Percentiles rank a stretch among this genome's conserved stretches.
Evolutionary conservation across 306 rosid species (phyloP).

Genomic region (Cucurbita maxima): DNA sequence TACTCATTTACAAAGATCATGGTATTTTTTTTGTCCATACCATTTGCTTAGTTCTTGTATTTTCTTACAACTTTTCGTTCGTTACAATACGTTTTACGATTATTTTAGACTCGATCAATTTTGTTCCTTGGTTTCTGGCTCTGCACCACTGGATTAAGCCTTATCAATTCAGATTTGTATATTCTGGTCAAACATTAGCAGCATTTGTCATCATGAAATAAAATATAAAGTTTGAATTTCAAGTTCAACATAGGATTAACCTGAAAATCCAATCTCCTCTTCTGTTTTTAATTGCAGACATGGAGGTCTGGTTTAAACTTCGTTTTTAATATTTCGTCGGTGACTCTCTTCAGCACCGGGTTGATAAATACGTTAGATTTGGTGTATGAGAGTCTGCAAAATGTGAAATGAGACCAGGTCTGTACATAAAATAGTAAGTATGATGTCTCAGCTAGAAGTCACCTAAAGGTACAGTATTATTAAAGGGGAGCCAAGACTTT

Average conservation of each 20-base stretch:
- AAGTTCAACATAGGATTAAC: not conserved
- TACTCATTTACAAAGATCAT: not conserved
- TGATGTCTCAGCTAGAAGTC: not conserved
- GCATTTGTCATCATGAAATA: not conserved
- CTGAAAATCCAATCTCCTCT: not conserved
- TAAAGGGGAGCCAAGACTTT: not conserved
- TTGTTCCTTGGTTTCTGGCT: not conserved
- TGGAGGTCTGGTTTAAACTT: not conserved
- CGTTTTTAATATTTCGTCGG: not conserved
- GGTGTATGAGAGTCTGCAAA: not conserved
- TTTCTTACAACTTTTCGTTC: not conserved
- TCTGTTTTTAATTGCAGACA: not conserved
- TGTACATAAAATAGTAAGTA: not conserved
- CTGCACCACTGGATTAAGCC: not conserved
- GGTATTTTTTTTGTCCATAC: conserved; percentile 3
- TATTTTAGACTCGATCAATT: not conserved
- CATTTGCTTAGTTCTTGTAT: not conserved
- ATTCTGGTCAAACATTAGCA: not conserved
- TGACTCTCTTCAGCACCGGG: not conserved
- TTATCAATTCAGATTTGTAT: not conserved
- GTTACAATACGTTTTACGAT: not conserved
- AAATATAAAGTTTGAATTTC: not conserved
- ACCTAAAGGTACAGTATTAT: not conserved
- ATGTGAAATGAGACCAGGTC: not conserved
- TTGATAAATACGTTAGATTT: not conserved